Conservation (phyloP, 352 stramenopile genomes). For the Thalassiosira mediterranea region DNA sequence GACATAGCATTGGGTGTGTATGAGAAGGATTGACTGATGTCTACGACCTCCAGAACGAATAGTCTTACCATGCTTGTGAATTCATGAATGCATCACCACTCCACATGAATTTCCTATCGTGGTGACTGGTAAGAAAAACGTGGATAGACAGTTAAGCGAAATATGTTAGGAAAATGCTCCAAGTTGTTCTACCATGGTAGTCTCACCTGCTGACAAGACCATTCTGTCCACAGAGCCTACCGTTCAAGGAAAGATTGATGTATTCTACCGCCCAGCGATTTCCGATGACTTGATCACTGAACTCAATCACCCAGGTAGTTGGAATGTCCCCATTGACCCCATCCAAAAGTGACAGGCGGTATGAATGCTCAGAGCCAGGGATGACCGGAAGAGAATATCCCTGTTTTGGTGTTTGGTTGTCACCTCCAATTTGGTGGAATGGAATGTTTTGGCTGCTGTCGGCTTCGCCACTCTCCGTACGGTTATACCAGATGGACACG, state of each 20-base stretch:
- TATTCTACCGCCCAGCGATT: conserved; percentile 64
- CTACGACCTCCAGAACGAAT: no score
- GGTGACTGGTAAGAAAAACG: conserved; percentile 40
- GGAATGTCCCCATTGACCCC: conserved; percentile 50
- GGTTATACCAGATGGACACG: conserved; percentile 59
- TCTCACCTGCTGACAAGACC: conserved; percentile 61
- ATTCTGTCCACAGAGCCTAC: conserved; percentile 43
- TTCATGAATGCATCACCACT: conserved; percentile 50
- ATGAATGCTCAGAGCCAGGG: conserved; percentile 29
- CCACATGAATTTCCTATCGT: conserved; percentile 71
- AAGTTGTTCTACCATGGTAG: conserved; percentile 13
- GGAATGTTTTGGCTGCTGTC: conserved; percentile 30
- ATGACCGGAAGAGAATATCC: conserved; percentile 69
- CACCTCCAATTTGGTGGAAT: conserved; percentile 50
- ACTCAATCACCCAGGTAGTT: conserved; percentile 63
- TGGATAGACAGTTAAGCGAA: not conserved
- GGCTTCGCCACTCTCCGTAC: conserved; percentile 8
- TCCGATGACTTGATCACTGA: conserved; percentile 64
- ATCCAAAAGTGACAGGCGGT: conserved; percentile 52
- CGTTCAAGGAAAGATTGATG: conserved; percentile 58
- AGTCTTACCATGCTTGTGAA: conserved; percentile 43
- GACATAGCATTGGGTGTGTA: no score
- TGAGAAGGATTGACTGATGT: no score
- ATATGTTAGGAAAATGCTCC: not conserved
- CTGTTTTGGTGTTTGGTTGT: conserved; percentile 42